Evolutionary conservation across 108 stramenopile genomes (phyloP).

Genomic region (Nitzschia putrida): DNA sequence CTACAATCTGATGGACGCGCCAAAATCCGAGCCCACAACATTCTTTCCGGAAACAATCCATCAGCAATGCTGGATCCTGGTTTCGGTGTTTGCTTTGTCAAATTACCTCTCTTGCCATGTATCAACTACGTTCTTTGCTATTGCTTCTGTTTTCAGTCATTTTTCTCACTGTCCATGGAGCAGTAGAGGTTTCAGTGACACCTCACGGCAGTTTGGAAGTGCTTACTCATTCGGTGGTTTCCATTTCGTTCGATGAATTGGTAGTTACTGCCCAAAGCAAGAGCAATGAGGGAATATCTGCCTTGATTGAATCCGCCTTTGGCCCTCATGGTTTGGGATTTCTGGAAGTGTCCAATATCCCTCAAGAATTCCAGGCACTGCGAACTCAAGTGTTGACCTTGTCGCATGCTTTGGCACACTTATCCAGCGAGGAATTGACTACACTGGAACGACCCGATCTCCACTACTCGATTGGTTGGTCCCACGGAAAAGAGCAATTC

Average conservation of each 20-base stretch:
- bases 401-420: slow-evolving; percentile 59
- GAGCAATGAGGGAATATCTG: background rate
- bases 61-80: no score
- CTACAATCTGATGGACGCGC: no score
- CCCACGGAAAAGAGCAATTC: slow-evolving; percentile 92
- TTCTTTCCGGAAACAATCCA: no score
- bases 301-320: slow-evolving; percentile 34
- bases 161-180: no score
- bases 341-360: slow-evolving; percentile 70
- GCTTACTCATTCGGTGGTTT: slow-evolving; percentile 10
- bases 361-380: slow-evolving; percentile 32
- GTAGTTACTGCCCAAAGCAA: slow-evolving; percentile 11
- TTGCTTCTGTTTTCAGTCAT: no score
- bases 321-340: slow-evolving; percentile 60
- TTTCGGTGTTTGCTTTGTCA: no score
- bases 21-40: no score
- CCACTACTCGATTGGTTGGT: slow-evolving; percentile 87
- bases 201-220: no score
- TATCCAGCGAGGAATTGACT: slow-evolving; percentile 47
- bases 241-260: slow-evolving; percentile 56
- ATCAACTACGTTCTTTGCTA: no score
- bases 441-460: slow-evolving; percentile 60
- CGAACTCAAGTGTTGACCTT: slow-evolving; percentile 57
- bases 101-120: no score
- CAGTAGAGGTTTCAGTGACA: no score